Evolutionary conservation across 139 green algal species (phyloP).

Genomic region (Haematococcus sp.): DNA sequence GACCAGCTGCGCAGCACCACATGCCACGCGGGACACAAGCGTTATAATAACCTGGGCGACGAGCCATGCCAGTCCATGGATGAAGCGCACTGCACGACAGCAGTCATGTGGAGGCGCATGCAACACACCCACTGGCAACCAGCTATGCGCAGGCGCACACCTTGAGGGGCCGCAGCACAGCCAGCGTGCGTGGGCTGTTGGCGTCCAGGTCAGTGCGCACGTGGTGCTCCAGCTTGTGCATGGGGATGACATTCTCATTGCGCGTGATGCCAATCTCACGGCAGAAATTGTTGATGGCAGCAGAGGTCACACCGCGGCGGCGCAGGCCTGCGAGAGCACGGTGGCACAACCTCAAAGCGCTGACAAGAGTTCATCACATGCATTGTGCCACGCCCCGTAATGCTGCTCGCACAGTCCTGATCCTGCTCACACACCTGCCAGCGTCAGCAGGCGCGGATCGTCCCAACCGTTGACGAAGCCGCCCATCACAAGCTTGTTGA

Average conservation of each 20-base stretch:
- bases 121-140: background rate
- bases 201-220: constrained; percentile 78
- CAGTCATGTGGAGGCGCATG: background rate
- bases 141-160: constrained; percentile 24
- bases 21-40: too few species aligned
- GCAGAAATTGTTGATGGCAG: constrained; percentile 95
- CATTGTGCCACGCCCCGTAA: too few species aligned
- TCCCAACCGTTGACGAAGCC: constrained; percentile 91
- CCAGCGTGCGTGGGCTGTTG: constrained; percentile 71
- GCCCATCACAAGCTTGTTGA: constrained; percentile 87
- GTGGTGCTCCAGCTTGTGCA: constrained; percentile 90
- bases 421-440: constrained; percentile 45
- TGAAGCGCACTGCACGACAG: background rate
- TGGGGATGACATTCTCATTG: constrained; percentile 81
- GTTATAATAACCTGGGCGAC: background rate
- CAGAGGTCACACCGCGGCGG: constrained; percentile 78
- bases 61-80: background rate
- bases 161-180: constrained; percentile 88
- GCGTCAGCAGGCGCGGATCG: constrained; percentile 90
- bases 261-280: constrained; percentile 84
- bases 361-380: too few species aligned
- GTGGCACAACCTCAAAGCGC: too few species aligned
- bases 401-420: too few species aligned
- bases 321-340: constrained; percentile 73
- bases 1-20: constrained; percentile 62